These are phyloP conservation scores for Penicillium sp. DNA, from an alignment of 2,329 filamentous ascomycete species.

Conservation along the genomic window DNA sequence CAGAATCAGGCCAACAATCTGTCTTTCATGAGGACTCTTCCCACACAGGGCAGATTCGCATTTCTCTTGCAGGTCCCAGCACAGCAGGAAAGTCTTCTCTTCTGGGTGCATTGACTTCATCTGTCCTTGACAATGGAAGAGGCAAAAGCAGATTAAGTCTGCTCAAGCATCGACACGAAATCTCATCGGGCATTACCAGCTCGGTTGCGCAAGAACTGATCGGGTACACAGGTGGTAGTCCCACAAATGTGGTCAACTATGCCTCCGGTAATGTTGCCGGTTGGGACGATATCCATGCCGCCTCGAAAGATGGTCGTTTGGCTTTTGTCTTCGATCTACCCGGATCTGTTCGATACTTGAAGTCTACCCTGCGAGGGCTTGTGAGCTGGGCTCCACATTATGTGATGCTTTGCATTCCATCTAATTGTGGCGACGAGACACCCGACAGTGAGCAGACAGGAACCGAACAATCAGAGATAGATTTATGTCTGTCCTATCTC, in stretches of 20 bases:
- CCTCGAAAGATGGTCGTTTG: constrained; percentile 68
- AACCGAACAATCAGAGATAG: constrained; percentile 53
- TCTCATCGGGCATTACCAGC: constrained; percentile 86
- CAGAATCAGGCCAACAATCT: background rate
- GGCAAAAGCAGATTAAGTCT: constrained; percentile 86
- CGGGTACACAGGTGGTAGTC: constrained; percentile 62
- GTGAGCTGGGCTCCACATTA: constrained; percentile 96
- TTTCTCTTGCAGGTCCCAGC: constrained; percentile 85
- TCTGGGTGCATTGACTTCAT: constrained; percentile 82
- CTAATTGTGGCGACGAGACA: constrained; percentile 63
- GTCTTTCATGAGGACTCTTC: constrained; percentile 40
- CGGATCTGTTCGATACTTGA: constrained; percentile 82
- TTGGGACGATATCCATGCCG: constrained; percentile 90
- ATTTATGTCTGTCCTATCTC: constrained; percentile 76
- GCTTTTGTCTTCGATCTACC: constrained; percentile 91
- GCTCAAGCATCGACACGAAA: constrained; percentile 89
- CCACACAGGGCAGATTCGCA: constrained; percentile 70
- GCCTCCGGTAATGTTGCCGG: constrained; percentile 81
- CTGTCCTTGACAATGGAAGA: constrained; percentile 84
- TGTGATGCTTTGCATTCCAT: constrained; percentile 82
- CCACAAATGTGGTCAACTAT: constrained; percentile 65
- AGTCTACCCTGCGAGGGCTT: constrained; percentile 85
- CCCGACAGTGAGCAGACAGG: constrained; percentile 12
- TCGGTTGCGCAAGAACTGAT: constrained; percentile 92
- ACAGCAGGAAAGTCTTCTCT: constrained; percentile 91